Conservation (phyloP, 73 alveolate genomes). For the Paramecium biaurelia region DNA sequence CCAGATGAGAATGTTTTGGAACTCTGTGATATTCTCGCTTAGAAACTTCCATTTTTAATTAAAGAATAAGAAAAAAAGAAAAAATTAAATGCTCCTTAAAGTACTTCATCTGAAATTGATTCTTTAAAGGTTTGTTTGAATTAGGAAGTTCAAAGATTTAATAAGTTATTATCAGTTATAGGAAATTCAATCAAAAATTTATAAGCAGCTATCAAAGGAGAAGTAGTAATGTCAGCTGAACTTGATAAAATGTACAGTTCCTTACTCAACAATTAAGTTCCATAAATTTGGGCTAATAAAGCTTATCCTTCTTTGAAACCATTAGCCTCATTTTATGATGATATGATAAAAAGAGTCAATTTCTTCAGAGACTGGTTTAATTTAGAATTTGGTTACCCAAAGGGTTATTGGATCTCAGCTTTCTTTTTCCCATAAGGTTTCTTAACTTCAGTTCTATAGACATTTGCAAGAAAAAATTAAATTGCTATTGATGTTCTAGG, state of each 20-base stretch:
- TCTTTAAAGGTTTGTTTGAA: constrained; percentile 74
- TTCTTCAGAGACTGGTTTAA: constrained; percentile 92
- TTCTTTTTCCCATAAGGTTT: constrained; percentile 97
- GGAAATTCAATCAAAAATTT: constrained; percentile 73
- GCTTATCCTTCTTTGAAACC: constrained; percentile 97
- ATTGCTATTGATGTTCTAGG: constrained; percentile 92
- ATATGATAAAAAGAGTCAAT: constrained; percentile 84
- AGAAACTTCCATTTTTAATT: constrained; percentile 48
- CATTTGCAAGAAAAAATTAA: constrained; percentile 91
- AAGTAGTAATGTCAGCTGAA: constrained; percentile 93
- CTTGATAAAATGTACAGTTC: constrained; percentile 90
- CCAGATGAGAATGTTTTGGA: constrained; percentile 56
- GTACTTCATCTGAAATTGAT: constrained; percentile 64
- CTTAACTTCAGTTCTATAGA: constrained; percentile 90
- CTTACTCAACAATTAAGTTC: constrained; percentile 85
- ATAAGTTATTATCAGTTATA: constrained; percentile 84
- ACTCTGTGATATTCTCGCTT: constrained; percentile 32
- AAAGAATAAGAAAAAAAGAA: constrained; percentile 67
- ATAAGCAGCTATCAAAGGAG: constrained; percentile 93
- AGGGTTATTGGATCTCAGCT: constrained; percentile 93
- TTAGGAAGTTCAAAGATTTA: constrained; percentile 85
- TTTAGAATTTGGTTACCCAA: constrained; percentile 84
- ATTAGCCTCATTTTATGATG: constrained; percentile 90
- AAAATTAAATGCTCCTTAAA: constrained; percentile 69
- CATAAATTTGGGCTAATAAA: constrained; percentile 91